Evolutionary conservation across 192 early-diverging fungal genomes (phyloP).

Genomic region (Physocladia obscura): DNA sequence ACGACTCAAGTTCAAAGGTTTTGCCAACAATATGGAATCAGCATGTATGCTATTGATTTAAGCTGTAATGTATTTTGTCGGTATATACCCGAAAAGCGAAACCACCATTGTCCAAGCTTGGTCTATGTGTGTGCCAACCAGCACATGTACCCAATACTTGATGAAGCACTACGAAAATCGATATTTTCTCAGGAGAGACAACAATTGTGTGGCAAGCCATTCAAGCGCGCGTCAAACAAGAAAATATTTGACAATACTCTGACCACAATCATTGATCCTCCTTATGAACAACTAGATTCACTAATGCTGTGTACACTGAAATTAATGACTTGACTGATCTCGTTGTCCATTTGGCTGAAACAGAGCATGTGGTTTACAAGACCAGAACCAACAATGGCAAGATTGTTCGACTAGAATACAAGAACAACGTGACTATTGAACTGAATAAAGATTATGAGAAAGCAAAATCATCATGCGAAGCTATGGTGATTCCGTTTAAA

Average conservation of each 20-base stretch:
- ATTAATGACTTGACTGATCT: conserved; percentile 3
- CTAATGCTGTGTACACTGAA: background rate
- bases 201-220: background rate
- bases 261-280: conserved; percentile 1
- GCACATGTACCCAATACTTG: conserved; percentile 13
- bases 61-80: conserved; percentile 11
- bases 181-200: conserved; percentile 2
- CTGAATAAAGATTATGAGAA: conserved; percentile 19
- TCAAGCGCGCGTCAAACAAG: background rate
- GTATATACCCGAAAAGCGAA: background rate
- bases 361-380: background rate
- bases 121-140: conserved; percentile 3
- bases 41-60: conserved; percentile 10
- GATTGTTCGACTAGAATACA: conserved; percentile 14
- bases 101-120: background rate
- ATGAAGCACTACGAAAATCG: conserved; percentile 5
- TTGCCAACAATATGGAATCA: conserved; percentile 5
- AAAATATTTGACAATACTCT: background rate
- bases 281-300: background rate
- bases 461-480: conserved; percentile 3
- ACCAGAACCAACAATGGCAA: background rate
- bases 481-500: background rate
- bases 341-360: conserved; percentile 6
- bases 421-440: conserved; percentile 8
- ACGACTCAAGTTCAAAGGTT: background rate